These are phyloP conservation scores for Aspergillus ochraceus DNA, from an alignment of 2,329 filamentous ascomycete species.

Conservation along the genomic window DNA sequence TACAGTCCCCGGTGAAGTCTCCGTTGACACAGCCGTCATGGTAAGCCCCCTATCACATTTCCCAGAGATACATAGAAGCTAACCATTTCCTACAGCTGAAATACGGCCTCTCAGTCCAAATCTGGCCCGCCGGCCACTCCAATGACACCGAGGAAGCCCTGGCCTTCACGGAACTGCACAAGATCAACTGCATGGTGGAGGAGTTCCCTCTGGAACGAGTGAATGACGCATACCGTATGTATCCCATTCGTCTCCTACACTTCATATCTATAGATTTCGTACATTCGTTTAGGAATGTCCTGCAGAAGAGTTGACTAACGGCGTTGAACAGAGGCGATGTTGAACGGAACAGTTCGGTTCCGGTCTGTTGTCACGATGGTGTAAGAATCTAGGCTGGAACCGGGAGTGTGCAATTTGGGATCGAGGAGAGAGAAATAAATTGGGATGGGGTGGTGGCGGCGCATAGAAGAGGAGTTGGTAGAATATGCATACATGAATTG, in stretches of 20 bases:
- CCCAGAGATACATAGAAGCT: neutral
- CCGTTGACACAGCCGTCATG: neutral
- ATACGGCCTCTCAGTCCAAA: constrained; percentile 50
- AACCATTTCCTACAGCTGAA: constrained; percentile 24
- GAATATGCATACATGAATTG: no score
- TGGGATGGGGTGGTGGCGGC: no score
- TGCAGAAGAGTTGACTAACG: neutral
- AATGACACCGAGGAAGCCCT: constrained; percentile 56
- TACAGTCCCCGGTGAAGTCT: neutral
- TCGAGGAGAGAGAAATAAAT: no score
- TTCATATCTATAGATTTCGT: no score
- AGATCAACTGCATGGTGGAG: constrained; percentile 55
- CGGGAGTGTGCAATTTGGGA: no score
- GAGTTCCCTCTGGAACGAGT: constrained; percentile 52
- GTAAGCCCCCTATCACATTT: neutral
- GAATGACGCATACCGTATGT: constrained; percentile 45
- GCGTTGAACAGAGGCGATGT: constrained; percentile 13
- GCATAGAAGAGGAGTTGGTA: no score
- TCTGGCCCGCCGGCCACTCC: constrained; percentile 56
- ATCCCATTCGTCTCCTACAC: neutral
- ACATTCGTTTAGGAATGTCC: neutral
- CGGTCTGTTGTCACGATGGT: constrained; percentile 52
- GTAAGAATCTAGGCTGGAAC: neutral
- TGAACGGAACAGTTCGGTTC: constrained; percentile 49
- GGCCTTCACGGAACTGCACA: constrained; percentile 42